Conservation (phyloP, 805 yeast species). For the Wickerhamiella hasegawae region DNA sequence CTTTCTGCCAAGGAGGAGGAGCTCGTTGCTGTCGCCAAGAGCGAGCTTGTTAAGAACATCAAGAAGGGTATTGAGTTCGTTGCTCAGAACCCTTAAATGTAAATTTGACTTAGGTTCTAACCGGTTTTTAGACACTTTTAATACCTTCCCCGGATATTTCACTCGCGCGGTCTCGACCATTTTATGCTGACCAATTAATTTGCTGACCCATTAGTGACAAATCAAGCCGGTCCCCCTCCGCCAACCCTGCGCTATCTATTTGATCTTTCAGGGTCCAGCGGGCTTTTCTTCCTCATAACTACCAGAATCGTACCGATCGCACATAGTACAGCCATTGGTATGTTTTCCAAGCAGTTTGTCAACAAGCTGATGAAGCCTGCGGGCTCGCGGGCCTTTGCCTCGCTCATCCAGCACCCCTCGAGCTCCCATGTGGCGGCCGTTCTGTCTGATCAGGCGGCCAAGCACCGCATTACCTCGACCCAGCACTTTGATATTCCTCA, state of each 20-base stretch:
- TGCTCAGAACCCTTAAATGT: constrained; percentile 26
- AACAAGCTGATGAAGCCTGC: too few relatives aligned
- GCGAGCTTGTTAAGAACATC: constrained; percentile 74
- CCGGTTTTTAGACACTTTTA: too few relatives aligned
- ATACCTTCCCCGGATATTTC: too few relatives aligned
- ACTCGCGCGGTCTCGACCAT: too few relatives aligned
- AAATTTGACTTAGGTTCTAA: too few relatives aligned
- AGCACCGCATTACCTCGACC: constrained; percentile 3
- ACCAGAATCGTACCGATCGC: neutral
- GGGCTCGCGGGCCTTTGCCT: constrained; percentile 4
- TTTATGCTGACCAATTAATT: too few relatives aligned
- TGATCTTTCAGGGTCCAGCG: too few relatives aligned
- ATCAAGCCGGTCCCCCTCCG: too few relatives aligned
- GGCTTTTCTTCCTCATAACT: neutral
- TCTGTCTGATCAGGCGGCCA: constrained; percentile 4
- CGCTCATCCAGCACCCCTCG: constrained; percentile 1
- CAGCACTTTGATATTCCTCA: constrained; percentile 2
- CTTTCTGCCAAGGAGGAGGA: constrained; percentile 69
- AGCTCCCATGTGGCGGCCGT: constrained; percentile 2
- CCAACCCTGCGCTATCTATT: too few relatives aligned
- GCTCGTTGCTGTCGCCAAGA: constrained; percentile 67
- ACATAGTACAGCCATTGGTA: too few relatives aligned
- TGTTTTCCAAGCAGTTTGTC: too few relatives aligned
- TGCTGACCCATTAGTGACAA: too few relatives aligned
- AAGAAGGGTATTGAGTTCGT: constrained; percentile 83